Evolutionary conservation across 345 rosid species (phyloP).

Genomic region (Eucalyptus viminalis): DNA sequence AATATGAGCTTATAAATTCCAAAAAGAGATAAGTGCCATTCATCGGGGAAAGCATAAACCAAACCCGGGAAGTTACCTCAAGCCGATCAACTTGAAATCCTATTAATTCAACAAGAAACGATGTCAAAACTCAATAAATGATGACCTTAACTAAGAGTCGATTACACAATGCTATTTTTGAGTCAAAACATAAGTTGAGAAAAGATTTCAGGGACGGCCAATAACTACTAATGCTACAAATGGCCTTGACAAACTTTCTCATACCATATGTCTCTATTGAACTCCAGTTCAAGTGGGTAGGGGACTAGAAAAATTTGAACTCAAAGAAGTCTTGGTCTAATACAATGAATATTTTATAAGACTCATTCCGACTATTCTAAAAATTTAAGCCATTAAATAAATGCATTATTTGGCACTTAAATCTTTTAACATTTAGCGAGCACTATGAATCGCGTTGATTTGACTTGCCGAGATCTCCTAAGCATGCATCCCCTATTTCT

Average conservation of each 20-base stretch:
- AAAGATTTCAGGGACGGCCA: no score
- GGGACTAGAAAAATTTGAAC: no score
- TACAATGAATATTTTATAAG: neutral
- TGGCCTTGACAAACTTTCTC: no score
- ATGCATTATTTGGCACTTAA: neutral
- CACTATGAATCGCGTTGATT: neutral
- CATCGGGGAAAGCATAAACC: neutral
- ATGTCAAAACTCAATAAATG: no score
- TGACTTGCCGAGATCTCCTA: neutral
- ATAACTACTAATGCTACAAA: no score
- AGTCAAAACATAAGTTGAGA: no score
- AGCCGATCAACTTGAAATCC: neutral
- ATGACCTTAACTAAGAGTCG: neutral
- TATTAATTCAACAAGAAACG: no score
- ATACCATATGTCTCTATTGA: no score
- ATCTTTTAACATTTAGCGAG: neutral
- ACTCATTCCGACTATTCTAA: fast-evolving
- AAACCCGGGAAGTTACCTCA: neutral
- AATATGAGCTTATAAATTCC: no score
- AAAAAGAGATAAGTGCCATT: neutral
- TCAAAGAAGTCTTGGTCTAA: no score
- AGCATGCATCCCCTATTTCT: neutral
- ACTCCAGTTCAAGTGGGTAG: no score
- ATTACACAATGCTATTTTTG: no score
- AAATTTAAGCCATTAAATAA: fast-evolving